These are phyloP conservation scores for Pseudogymnoascus sp. DNA, from an alignment of 2,329 filamentous ascomycete genomes.

Conservation along the genomic window DNA sequence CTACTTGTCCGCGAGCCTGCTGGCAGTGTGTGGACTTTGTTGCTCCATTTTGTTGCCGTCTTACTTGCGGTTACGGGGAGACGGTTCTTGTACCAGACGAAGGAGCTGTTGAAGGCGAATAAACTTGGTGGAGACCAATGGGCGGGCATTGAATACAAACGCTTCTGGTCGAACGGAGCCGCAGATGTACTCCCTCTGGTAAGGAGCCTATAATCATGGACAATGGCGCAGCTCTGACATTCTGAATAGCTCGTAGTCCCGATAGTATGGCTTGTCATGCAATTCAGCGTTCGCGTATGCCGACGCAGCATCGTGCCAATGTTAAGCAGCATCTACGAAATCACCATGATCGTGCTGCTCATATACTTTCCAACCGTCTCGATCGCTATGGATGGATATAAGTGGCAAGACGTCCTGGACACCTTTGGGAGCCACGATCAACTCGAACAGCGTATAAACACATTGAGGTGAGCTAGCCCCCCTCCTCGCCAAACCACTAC, in stretches of 20 bases:
- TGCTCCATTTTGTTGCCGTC: background rate
- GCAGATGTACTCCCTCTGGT: background rate
- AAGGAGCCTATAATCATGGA: background rate
- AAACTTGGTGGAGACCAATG: background rate
- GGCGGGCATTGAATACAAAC: background rate
- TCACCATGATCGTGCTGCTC: slow-evolving; percentile 1
- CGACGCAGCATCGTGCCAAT: background rate
- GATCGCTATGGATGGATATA: background rate
- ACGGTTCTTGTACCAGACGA: background rate
- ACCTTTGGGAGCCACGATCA: background rate
- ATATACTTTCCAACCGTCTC: background rate
- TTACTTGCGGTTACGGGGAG: background rate
- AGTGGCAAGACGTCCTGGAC: background rate
- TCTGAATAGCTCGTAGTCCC: background rate
- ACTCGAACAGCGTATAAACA: background rate
- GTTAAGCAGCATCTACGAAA: background rate
- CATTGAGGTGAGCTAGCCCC: background rate
- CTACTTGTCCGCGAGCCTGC: background rate
- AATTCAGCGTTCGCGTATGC: background rate
- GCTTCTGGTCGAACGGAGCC: background rate
- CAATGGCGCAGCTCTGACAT: background rate
- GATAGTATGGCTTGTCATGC: background rate
- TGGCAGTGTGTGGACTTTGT: background rate
- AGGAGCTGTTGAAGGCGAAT: background rate
- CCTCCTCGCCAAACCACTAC: background rate